Evolutionary conservation across 768 basidiomycete species (phyloP), one percentile per base, ranked within the genome.

Genomic region (Mycena olivaceomarginata): DNA sequence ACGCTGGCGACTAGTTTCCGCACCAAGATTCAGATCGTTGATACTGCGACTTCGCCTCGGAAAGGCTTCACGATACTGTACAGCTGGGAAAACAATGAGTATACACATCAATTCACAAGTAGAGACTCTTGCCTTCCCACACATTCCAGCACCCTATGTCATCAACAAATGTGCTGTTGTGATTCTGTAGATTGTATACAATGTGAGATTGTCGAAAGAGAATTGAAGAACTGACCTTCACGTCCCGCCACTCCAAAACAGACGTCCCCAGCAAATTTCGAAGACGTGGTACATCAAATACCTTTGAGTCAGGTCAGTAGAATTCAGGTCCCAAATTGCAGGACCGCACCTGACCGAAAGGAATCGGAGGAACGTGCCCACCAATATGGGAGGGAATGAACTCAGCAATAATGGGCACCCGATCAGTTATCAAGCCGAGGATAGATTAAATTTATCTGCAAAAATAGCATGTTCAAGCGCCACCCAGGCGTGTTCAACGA

Each of bases 221-320:
- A 15, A 22, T 0, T 16, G 53, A 67, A 56, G 56, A 53, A 25
- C 74, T 13, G 15, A 79, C 78, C 72, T 94, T 94, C 62, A 94
- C 88, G 75, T 94, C 89, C 59, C 89, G 86, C 93, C 93, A 94
- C 83, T 94, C 93, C 6, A 94, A 81, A 15, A 94, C 81, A 0
- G 92, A 90, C 53, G 80, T 84, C 22, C 87, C 85, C 31, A 93
- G 80, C 15, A 82, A 80, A 67, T 86, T 82, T 41, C 88, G 85
- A 7, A 93, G 86, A 12, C 90, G 87, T 1, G 90, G 88, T 60
- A 93, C 83, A 79, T 94, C 92, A 78, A 93, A 93, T 1, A 94
- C 31, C 31, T 31, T 31, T 2, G 31, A 31, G 31, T 31, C 31
- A 31, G 31, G 31, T 31, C 31, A 31, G 4, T 31, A 31, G 31